phyloP scores from a whole-genome alignment of 2,329 filamentous ascomycete genomes.

The Stachybotrys chartarum region DNA sequence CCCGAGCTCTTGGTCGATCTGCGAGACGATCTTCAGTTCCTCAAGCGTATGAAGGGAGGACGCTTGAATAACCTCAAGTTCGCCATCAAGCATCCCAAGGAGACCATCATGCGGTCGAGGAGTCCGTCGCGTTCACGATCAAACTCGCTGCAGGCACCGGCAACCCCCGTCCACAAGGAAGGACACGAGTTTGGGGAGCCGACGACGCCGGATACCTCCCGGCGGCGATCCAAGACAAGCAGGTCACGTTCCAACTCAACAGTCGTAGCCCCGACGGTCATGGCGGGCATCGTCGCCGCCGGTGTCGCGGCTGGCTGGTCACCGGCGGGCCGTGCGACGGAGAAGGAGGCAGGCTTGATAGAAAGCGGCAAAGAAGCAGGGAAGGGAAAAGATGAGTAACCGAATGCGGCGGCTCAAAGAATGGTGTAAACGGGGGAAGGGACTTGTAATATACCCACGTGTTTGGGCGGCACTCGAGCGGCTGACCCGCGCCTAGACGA shows the following conservation, averaged over 20 bases:
- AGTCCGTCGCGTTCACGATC: constrained; percentile 59
- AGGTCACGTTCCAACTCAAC: constrained; percentile 63
- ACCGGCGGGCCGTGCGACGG: constrained; percentile 37
- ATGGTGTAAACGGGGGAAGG: too few species aligned
- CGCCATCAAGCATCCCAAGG: constrained; percentile 66
- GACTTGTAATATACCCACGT: too few species aligned
- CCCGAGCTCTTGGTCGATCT: constrained; percentile 68
- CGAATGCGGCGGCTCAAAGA: too few species aligned
- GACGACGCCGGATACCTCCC: constrained; percentile 44
- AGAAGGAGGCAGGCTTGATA: constrained; percentile 11
- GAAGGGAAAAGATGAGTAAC: neutral
- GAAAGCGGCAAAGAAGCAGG: constrained; percentile 3
- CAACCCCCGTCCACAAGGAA: constrained; percentile 55
- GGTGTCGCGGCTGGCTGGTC: constrained; percentile 73
- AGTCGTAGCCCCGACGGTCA: constrained; percentile 67
- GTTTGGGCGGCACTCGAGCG: too few species aligned
- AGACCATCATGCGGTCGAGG: constrained; percentile 53
- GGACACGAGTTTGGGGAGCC: constrained; percentile 26
- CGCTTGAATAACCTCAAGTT: constrained; percentile 77
- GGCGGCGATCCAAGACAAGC: constrained; percentile 60
- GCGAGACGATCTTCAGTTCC: constrained; percentile 71
- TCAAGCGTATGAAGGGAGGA: constrained; percentile 74
- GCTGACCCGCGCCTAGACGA: too few species aligned
- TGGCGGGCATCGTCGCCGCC: constrained; percentile 77
- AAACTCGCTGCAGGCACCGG: constrained; percentile 53